Base-by-base conservation (phyloP, 2,329 filamentous ascomycete species). In the Beauveria pseudobassiana region DNA sequence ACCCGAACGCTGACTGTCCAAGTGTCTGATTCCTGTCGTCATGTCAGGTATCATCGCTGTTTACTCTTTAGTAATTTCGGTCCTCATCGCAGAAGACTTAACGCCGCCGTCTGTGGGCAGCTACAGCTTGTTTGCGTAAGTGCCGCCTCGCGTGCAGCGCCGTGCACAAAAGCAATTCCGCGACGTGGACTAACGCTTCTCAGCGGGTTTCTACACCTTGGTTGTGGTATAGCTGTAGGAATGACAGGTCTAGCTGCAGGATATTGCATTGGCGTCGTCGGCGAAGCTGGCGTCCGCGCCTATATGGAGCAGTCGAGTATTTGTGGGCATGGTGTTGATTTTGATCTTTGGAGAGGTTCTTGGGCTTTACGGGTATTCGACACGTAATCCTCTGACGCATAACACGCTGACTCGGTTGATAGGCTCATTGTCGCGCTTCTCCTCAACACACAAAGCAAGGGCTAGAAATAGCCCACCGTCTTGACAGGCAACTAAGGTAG, bases 21-120 rank as follows among this genome's bases (percentile, higher is more conserved):
- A 92, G 89, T 93, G 88, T 62, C 80, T 93, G 59, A 93, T 93
- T 68, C 90, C 90, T 65, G 90, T 95, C 67, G 88, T 99, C 80
- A 99, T 99, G 95, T 96, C 95, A 69, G 95, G 95, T 85, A 99
- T 99, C 74, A 91, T 99, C 71, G 95, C 95, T 63, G 95, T 99
- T 68, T 99, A 99, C 79, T 91, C 93, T 57, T 89, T 99, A 69
- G 95, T 99, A 71, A 93, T 99, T 68, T 90, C 93, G 20, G 95
- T 99, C 71, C 85, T 99, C 68, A 99, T 99, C 74, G 91, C 92
- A 61, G 89, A 91, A 76, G 91, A 96, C 74, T 86, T 98, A 74
- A 83, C 82, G 55, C 90, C 92, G 30, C 89, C 88, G 18, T 77
- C 77, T 22, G 78, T 82, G 67, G 74, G 76, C 62, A 82, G 82